Percentiles rank a stretch among this genome's conserved stretches.
Conservation (phyloP, 2,329 filamentous ascomycete genomes). For the Whalleya microplaca region DNA sequence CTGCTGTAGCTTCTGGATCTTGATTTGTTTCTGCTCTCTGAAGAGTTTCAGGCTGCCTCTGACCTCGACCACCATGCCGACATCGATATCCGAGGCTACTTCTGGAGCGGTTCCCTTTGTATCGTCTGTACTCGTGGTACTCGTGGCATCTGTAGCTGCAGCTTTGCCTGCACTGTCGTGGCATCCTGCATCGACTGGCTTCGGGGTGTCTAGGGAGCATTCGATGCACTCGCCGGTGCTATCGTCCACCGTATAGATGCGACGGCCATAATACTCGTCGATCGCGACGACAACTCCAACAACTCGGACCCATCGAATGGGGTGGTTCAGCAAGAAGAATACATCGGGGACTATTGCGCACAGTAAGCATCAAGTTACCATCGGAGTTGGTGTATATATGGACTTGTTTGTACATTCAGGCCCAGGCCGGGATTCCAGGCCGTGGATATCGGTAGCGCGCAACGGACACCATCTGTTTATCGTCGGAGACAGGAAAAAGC, state of each 20-base stretch:
- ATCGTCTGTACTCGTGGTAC: slow-evolving; percentile 1
- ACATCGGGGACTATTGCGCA: slow-evolving; percentile 52
- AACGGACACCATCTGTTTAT: slow-evolving; percentile 63
- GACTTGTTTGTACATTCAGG: slow-evolving; percentile 51
- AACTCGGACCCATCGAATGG: slow-evolving; percentile 75
- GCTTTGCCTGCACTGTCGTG: neutral
- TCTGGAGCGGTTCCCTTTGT: slow-evolving; percentile 2
- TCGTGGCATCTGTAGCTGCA: neutral
- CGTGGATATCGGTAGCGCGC: slow-evolving; percentile 52
- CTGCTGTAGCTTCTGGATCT: slow-evolving; percentile 52
- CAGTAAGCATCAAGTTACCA: slow-evolving; percentile 7
- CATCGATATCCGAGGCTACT: slow-evolving; percentile 38
- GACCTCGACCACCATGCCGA: slow-evolving; percentile 60
- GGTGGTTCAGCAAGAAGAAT: slow-evolving; percentile 73
- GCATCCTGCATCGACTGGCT: slow-evolving; percentile 9
- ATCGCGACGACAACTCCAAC: slow-evolving; percentile 71
- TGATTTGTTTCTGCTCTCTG: slow-evolving; percentile 54
- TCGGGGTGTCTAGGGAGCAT: slow-evolving; percentile 39
- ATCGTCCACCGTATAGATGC: slow-evolving; percentile 65
- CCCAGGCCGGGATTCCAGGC: slow-evolving; percentile 50
- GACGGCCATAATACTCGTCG: slow-evolving; percentile 52
- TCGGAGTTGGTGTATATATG: neutral
- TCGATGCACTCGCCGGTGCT: slow-evolving; percentile 65
- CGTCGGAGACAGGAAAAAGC: slow-evolving; percentile 65
- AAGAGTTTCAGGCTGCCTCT: slow-evolving; percentile 57